These are phyloP conservation scores for Paramecium sonneborni DNA, from an alignment of 73 alveolate genomes.

Conservation along the genomic window DNA sequence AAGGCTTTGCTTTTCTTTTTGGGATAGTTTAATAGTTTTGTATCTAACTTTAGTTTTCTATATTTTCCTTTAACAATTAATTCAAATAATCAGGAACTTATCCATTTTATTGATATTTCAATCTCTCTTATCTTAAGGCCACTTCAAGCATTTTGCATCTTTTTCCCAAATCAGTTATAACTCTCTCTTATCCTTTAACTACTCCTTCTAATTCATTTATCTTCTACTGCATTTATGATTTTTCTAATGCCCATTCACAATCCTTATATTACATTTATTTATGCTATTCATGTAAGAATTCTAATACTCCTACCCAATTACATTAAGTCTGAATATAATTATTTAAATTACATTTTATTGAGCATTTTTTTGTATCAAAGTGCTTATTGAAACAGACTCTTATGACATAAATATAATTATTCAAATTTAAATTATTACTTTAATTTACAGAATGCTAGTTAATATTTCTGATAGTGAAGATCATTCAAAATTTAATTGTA, in stretches of 20 bases:
- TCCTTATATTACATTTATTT: constrained; percentile 30
- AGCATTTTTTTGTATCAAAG: constrained; percentile 17
- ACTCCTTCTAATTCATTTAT: constrained; percentile 47
- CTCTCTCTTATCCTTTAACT: constrained; percentile 39
- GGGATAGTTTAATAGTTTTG: constrained; percentile 29
- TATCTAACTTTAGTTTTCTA: not conserved
- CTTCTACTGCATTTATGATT: constrained; percentile 12
- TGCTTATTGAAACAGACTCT: constrained; percentile 17
- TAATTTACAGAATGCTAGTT: not conserved
- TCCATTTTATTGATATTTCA: constrained; percentile 40
- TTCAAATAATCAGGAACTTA: not conserved
- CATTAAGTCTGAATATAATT: not conserved
- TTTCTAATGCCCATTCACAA: constrained; percentile 57
- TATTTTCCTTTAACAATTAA: not conserved
- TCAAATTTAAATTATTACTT: not conserved
- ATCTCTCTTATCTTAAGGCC: constrained; percentile 48
- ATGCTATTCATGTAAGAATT: constrained; percentile 48
- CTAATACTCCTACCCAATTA: constrained; percentile 53
- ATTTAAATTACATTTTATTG: not conserved
- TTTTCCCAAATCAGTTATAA: constrained; percentile 21
- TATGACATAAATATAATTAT: not conserved
- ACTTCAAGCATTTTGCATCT: constrained; percentile 50
- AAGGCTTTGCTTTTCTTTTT: constrained; percentile 46
- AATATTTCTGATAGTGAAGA: not conserved
- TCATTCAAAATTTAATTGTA: not conserved